Base-by-base conservation (phyloP, 73 alveolate species). In the Paraurostyla sp. region DNA sequence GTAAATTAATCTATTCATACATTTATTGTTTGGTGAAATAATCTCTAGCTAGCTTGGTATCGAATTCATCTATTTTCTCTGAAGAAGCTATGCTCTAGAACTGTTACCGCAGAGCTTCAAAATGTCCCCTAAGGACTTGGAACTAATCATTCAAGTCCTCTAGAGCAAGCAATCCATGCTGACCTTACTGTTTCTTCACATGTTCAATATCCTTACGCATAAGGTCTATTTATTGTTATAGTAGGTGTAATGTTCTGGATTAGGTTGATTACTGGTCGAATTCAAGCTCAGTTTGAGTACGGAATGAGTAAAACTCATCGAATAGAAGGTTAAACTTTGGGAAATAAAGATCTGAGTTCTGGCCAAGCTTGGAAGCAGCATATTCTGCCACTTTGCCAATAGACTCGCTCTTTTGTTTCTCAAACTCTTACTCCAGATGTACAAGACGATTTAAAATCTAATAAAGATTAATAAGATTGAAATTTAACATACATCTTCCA, bases 381-480 rank as follows among this genome's bases (percentile, higher is more conserved):
- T 59, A 59, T 20, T 59, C 76, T 4, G 25, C 76, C 4, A 30
- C 43, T 59, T 27, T 59, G 3, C 27, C 9, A 3, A 30, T 2
- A 4, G 51, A 43, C 48, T 59, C 76, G 3, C 51, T 4, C 32
- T 23, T 59, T n/a, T 25, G 25, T 59, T 30, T 25, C 9, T 59
- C 76, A 13, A 59, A 11, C 9, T 59, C 76, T 20, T 59, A 27
- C 49, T 59, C 76, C 71, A 54, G n/a, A n/a, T n/a, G n/a, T n/a
- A n/a, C n/a, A n/a, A n/a, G n/a, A n/a, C n/a, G n/a, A n/a, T n/a
- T n/a, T n/a, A n/a, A n/a, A n/a, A n/a, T n/a, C n/a, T n/a, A n/a
- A n/a, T n/a, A n/a, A n/a, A n/a, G n/a, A n/a, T n/a, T n/a, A n/a
- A n/a, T n/a, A n/a, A n/a, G n/a, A n/a, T n/a, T n/a, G n/a, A n/a